Percentiles rank a stretch among this genome's conserved stretches.
Conservation (phyloP, 2,329 filamentous ascomycete genomes). For the Colletotrichum eremochloae region DNA sequence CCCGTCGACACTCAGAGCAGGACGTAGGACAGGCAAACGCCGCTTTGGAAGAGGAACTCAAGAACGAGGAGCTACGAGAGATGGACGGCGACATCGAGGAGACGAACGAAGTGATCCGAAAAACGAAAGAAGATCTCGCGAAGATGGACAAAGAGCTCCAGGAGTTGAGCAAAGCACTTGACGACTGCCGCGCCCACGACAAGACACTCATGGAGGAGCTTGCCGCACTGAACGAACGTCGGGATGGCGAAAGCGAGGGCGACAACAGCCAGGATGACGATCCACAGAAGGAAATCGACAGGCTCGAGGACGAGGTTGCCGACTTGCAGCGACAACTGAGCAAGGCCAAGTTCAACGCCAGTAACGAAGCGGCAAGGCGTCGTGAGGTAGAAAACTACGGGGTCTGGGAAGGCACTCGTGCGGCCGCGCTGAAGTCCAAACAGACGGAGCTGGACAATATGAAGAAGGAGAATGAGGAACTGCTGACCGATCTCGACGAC, state of each 20-base stretch:
- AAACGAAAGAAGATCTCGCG: not conserved
- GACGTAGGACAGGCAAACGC: not conserved
- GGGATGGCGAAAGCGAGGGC: not conserved
- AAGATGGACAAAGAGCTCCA: not conserved
- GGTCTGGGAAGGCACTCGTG: conserved; percentile 5
- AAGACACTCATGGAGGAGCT: not conserved
- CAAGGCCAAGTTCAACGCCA: not conserved
- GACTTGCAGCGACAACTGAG: conserved; percentile 1
- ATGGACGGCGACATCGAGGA: not conserved
- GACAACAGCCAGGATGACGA: not conserved
- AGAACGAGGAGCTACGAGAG: not conserved
- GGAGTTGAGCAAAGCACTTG: not conserved
- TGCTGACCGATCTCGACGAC: not conserved
- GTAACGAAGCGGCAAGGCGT: conserved; percentile 9
- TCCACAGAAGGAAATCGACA: not conserved
- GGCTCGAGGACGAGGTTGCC: conserved; percentile 8
- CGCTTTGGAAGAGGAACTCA: not conserved
- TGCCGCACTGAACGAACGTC: not conserved
- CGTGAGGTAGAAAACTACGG: not conserved
- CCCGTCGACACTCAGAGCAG: not conserved
- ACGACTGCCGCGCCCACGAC: conserved; percentile 2
- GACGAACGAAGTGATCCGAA: not conserved
- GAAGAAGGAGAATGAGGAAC: not conserved
- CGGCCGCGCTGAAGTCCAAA: not conserved
- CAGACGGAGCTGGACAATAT: not conserved